phyloP scores from a whole-genome alignment of 495 filamentous ascomycete species.

The Staphylotrichum longicolle region DNA sequence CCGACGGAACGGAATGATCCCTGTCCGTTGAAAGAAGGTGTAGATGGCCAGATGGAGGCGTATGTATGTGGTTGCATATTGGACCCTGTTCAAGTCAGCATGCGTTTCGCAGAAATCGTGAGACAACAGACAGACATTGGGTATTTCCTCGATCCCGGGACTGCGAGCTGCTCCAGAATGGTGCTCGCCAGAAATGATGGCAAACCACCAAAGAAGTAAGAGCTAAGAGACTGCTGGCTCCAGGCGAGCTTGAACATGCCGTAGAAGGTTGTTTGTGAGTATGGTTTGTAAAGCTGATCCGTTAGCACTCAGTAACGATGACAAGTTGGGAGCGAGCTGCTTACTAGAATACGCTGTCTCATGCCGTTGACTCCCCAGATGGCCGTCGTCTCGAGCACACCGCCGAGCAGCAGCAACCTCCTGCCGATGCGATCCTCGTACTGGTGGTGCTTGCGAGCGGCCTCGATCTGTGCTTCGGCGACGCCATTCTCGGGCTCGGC shows the following conservation, averaged over 20 bases:
- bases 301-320: not conserved
- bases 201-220: constrained; percentile 33
- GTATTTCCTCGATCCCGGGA: not conserved
- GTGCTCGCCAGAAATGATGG: constrained; percentile 33
- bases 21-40: constrained; percentile 48
- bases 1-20: constrained; percentile 40
- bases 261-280: constrained; percentile 40
- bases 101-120: not conserved
- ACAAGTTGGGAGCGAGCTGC: not conserved
- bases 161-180: constrained; percentile 21
- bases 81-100: constrained; percentile 25
- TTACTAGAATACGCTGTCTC: constrained; percentile 50
- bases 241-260: constrained; percentile 35
- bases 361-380: constrained; percentile 55
- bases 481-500: constrained; percentile 45
- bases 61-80: constrained; percentile 35
- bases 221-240: constrained; percentile 30
- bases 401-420: constrained; percentile 37
- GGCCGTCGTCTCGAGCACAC: constrained; percentile 39
- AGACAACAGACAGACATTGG: constrained; percentile 14
- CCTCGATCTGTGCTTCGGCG: constrained; percentile 32
- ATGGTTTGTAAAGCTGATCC: constrained; percentile 48
- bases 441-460: constrained; percentile 31
- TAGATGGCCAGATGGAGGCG: constrained; percentile 48
- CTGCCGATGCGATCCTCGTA: constrained; percentile 44